phyloP scores from a whole-genome alignment of 768 basidiomycete genomes.

The Astraeus odoratus region DNA sequence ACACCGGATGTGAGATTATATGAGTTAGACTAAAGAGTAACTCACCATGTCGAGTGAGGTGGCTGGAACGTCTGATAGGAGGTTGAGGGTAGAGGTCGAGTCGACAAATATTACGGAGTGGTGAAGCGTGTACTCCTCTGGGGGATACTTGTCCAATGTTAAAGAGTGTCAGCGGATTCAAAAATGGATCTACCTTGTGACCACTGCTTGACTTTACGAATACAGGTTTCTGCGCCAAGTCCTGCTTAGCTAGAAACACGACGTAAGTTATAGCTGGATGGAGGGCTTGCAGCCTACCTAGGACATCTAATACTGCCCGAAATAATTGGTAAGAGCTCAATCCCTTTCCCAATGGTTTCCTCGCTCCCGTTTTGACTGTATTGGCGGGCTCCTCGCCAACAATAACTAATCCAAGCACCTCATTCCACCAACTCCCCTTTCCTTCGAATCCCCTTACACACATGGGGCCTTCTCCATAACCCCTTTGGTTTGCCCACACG shows the following conservation, averaged over 20 bases:
- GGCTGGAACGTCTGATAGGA: constrained; percentile 67
- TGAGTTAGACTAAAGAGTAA: neutral
- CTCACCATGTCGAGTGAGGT: constrained; percentile 74
- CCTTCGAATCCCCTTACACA: constrained; percentile 68
- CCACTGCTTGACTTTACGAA: constrained; percentile 53
- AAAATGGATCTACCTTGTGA: constrained; percentile 41
- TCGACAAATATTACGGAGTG: constrained; percentile 69
- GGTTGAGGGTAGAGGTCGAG: constrained; percentile 66
- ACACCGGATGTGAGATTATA: constrained; percentile 2
- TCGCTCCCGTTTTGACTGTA: constrained; percentile 25
- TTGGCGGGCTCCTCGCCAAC: constrained; percentile 55
- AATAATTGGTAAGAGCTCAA: constrained; percentile 90
- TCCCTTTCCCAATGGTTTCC: constrained; percentile 66
- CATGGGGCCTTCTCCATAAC: constrained; percentile 55
- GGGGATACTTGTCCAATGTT: constrained; percentile 41
- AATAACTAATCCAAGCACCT: constrained; percentile 52
- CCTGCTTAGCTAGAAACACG: constrained; percentile 51
- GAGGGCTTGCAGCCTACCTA: constrained; percentile 45
- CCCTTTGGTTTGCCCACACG: constrained; percentile 87
- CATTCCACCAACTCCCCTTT: constrained; percentile 62
- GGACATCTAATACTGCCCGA: constrained; percentile 74
- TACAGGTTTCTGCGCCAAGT: constrained; percentile 49
- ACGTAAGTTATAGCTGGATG: constrained; percentile 8
- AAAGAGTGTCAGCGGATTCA: neutral
- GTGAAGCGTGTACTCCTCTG: constrained; percentile 47